Percentiles rank a stretch among this genome's conserved stretches.
These are phyloP conservation scores for Diaporthe batatas DNA, from an alignment of 2,329 filamentous ascomycete genomes.

Conservation along the genomic window DNA sequence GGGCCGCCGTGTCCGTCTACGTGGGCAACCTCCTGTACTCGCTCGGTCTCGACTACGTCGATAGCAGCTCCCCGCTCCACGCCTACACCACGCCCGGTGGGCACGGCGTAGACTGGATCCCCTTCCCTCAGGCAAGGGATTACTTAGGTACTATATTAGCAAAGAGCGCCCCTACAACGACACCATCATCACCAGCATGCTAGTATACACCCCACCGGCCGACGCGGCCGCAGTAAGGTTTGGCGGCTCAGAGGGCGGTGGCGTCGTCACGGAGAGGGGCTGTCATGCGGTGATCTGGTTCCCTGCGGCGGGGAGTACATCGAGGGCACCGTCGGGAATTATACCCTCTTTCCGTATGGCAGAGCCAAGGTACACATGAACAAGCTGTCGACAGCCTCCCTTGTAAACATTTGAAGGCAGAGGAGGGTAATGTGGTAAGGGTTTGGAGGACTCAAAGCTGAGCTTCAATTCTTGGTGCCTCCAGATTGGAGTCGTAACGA, in stretches of 20 bases:
- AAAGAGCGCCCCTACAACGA: too few relatives aligned
- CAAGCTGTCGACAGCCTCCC: constrained; percentile 37
- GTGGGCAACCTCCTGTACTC: too few relatives aligned
- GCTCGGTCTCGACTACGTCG: too few relatives aligned
- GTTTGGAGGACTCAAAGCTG: not conserved
- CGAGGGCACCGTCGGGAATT: constrained; percentile 19
- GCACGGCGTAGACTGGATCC: not conserved
- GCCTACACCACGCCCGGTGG: not conserved
- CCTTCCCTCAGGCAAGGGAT: too few relatives aligned
- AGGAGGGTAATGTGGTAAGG: not conserved
- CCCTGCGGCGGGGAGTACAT: constrained; percentile 38
- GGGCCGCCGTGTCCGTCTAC: too few relatives aligned
- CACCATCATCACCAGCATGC: too few relatives aligned
- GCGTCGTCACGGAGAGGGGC: constrained; percentile 37
- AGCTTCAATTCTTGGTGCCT: not conserved
- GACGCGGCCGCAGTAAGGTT: not conserved
- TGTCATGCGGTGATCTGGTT: constrained; percentile 38
- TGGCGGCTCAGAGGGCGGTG: constrained; percentile 36
- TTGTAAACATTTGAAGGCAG: not conserved
- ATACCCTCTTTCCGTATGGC: constrained; percentile 42
- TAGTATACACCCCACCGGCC: too few relatives aligned
- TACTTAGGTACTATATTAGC: too few relatives aligned
- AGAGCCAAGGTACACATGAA: constrained; percentile 44
- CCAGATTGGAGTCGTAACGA: not conserved
- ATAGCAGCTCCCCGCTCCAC: not conserved